Evolutionary conservation across 805 yeast species (phyloP).

Genomic region (Scheffersomyces spartinae): DNA sequence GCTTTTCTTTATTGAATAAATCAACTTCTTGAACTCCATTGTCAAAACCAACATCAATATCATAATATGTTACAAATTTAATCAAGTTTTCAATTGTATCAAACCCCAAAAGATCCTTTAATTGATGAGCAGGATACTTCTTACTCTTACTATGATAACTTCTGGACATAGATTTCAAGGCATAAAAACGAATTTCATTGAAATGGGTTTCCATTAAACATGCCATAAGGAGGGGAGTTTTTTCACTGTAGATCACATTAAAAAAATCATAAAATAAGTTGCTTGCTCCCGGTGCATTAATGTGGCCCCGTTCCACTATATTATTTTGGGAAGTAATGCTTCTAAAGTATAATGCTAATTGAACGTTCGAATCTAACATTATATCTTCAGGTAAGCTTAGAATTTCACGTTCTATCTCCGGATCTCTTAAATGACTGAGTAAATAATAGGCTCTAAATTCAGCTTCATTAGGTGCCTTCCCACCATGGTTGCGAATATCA

Average conservation of each 20-base stretch:
- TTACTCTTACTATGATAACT: slow-evolving; percentile 62
- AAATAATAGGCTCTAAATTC: slow-evolving; percentile 87
- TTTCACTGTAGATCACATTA: slow-evolving; percentile 32
- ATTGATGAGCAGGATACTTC: slow-evolving; percentile 40
- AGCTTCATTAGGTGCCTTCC: slow-evolving; percentile 70
- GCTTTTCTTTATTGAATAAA: slow-evolving; percentile 30
- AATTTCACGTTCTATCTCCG: slow-evolving; percentile 68
- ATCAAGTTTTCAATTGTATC: slow-evolving; percentile 43
- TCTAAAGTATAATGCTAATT: slow-evolving; percentile 61
- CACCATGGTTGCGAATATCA: slow-evolving; percentile 63
- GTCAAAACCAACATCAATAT: slow-evolving; percentile 29
- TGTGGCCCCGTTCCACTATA: slow-evolving; percentile 41
- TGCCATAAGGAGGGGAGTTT: slow-evolving; percentile 55
- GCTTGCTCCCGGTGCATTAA: slow-evolving; percentile 43
- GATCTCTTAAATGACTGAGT: slow-evolving; percentile 68
- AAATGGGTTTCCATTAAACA: slow-evolving; percentile 73
- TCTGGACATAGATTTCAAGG: slow-evolving; percentile 53
- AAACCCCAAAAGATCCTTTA: slow-evolving; percentile 51
- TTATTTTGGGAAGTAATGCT: slow-evolving; percentile 54
- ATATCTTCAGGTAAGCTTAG: slow-evolving; percentile 56
- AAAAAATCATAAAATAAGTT: slow-evolving; percentile 60
- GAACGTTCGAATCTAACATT: slow-evolving; percentile 44
- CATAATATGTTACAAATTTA: slow-evolving; percentile 54
- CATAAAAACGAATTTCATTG: slow-evolving; percentile 67
- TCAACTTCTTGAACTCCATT: slow-evolving; percentile 21